Evolutionary conservation across 2,329 filamentous ascomycete genomes (phyloP), one percentile per base, ranked within the genome.

Genomic region (Aspergillus sp.): DNA sequence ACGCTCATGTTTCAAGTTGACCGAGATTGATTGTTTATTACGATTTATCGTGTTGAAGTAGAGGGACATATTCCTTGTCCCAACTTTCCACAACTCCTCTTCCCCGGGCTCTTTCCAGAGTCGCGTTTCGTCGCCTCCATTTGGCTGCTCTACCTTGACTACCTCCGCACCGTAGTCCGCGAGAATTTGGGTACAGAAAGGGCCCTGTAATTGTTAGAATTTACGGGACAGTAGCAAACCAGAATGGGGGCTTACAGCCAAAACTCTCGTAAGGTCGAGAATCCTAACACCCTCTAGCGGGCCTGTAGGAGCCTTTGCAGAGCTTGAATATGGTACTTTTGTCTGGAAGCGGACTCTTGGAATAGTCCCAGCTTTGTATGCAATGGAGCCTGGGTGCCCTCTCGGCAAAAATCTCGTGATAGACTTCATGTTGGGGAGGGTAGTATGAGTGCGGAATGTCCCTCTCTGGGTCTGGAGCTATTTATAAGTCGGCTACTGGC

Each of bases 11-110:
- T 72, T 72, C 4, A 72, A 20, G 43, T 71, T 58, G 10, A 72
- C 16, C 0, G 67, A 62, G 10, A 78, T 61, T 8, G 72, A 76
- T 8, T 68, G 62, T 54, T 78, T 78, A 53, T 78, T 78, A 10
- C 75, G 68, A 40, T 78, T 78, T 20, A 77, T 65, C 1, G 72
- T 65, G 4, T 68, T 67, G 58, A 76, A 78, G 56, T 77, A 78
- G 40, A 68, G 65, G 1, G 74, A 76, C 41, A 72, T 75, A 9
- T 69, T 62, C 19, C 46, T 50, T 13, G 54, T 60, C 33, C 13
- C 53, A 38, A 45, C 53, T 22, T 60, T 66, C 60, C 65, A 67
- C 4, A 68, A 57, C 30, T 56, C 45, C 4, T 59, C 56, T 54
- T 71, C 68, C 5, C 57, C 65, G 24, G 55, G 50, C 4, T 61